These are phyloP conservation scores for Microthlaspi erraticum DNA, from an alignment of 345 rosid genomes.

Conservation along the genomic window DNA sequence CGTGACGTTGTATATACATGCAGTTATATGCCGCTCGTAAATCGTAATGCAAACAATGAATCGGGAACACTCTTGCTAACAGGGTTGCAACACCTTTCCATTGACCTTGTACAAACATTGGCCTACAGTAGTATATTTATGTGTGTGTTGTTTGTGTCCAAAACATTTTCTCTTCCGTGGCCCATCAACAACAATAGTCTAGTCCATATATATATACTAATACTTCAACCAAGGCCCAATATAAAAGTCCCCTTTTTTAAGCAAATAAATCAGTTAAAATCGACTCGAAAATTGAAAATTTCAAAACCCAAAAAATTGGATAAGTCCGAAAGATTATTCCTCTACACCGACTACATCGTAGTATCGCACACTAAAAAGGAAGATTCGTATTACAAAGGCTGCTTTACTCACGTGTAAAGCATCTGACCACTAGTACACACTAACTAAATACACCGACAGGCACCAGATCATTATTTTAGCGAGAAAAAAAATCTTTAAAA, in stretches of 20 bases:
- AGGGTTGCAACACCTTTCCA: no score
- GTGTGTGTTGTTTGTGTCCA: not conserved
- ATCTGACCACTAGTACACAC: not conserved
- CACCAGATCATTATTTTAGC: conserved; percentile 1
- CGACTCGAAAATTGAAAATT: not conserved
- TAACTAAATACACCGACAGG: not conserved
- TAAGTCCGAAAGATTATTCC: conserved; percentile 12
- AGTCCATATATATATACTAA: no score
- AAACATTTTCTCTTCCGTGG: not conserved
- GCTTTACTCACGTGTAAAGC: not conserved
- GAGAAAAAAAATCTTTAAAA: not conserved
- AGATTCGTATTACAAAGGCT: not conserved
- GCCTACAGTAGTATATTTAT: no score
- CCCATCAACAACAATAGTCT: not conserved
- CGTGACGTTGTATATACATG: no score
- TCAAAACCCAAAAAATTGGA: not conserved
- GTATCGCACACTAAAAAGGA: not conserved
- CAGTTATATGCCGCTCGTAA: no score
- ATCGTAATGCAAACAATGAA: no score
- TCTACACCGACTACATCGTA: conserved; percentile 15
- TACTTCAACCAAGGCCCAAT: not conserved
- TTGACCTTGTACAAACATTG: no score
- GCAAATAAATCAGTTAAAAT: not conserved
- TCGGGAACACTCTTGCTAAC: no score
- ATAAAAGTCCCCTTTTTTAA: not conserved